Evolutionary conservation across 2,329 filamentous ascomycete species (phyloP), one percentile per base, ranked within the genome.

Genomic region (Colletotrichum agaves): DNA sequence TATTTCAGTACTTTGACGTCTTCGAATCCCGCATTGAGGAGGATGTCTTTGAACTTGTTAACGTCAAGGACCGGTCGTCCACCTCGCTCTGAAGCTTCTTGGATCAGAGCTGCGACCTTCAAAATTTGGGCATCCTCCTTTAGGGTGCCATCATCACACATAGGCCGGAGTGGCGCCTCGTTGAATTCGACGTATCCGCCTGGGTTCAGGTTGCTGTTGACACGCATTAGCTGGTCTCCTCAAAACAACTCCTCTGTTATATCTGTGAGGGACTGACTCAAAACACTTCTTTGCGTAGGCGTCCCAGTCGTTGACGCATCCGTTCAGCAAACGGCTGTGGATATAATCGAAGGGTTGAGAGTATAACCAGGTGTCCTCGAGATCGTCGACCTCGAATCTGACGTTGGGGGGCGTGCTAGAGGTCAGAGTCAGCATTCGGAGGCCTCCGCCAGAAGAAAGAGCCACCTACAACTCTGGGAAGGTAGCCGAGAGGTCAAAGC

Each of bases 181-280:
- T 80, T 78, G 3, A 80, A 73, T 47, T 83, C 81, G 1, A 82
- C 47, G 74, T 78, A 83, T 5, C 82, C 82, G 1, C 83, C 83
- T 0, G 84, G 80, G 8, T 74, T 76, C 0, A 83, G 74, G 17
- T 74, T 74, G 5, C 59, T 75, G 8, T 17, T 2, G 2, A 2
- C 3, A 3, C 43, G 3, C 6, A 13, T 23, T 19, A 60, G 43
- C 43, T 35, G 6, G 5, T 23, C 23, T 4, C 3, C 23, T 23
- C 23, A 23, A 23, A 23, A 23, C 2, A 3, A 23, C 23, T 23
- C 23, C 23, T 3, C 5, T 3, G 5, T 23, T 23, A 23, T 23
- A 23, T 23, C 5, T 23, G 23, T 23, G 17, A 8, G n/a, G 7
- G 21, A 50, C 61, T 35, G 23, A 63, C 60, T 79, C 73, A 33